These are phyloP conservation scores for Filosporella fistucella DNA, from an alignment of 495 filamentous ascomycete genomes.

Conservation along the genomic window DNA sequence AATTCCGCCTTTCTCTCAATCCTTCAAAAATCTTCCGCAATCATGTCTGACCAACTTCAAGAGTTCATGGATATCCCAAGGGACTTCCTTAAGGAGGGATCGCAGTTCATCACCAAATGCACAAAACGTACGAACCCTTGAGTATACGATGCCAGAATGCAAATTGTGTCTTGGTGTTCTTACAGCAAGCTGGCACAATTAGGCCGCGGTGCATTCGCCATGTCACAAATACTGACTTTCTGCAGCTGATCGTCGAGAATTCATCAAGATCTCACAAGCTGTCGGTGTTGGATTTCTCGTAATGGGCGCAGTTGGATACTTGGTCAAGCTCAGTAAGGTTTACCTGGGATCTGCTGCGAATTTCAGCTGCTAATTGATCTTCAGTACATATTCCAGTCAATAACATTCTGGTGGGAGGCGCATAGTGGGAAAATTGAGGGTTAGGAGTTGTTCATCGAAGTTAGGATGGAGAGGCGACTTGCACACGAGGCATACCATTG, in stretches of 20 bases:
- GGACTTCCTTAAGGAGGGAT: constrained; percentile 78
- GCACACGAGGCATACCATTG: background rate
- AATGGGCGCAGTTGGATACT: constrained; percentile 75
- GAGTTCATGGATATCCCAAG: constrained; percentile 76
- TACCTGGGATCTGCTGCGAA: constrained; percentile 6
- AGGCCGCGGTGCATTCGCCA: too few species aligned
- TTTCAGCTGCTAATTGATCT: background rate
- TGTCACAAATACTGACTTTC: background rate
- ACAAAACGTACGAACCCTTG: constrained; percentile 74
- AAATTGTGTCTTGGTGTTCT: too few species aligned
- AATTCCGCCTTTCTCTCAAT: too few species aligned
- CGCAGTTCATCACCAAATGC: constrained; percentile 78
- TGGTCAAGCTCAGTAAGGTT: constrained; percentile 84
- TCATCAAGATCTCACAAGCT: constrained; percentile 92
- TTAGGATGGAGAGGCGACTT: background rate
- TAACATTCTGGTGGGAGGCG: constrained; percentile 73
- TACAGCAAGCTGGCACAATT: too few species aligned
- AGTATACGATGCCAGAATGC: too few species aligned
- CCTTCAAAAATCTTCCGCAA: too few species aligned
- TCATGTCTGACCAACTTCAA: constrained; percentile 73
- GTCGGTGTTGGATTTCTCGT: constrained; percentile 89
- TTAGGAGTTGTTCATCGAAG: background rate
- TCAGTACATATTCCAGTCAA: constrained; percentile 79
- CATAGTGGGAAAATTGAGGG: constrained; percentile 30
- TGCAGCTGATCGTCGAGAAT: constrained; percentile 76